phyloP scores from a whole-genome alignment of 2,329 filamentous ascomycete species.

The Aureobasidium lini region DNA sequence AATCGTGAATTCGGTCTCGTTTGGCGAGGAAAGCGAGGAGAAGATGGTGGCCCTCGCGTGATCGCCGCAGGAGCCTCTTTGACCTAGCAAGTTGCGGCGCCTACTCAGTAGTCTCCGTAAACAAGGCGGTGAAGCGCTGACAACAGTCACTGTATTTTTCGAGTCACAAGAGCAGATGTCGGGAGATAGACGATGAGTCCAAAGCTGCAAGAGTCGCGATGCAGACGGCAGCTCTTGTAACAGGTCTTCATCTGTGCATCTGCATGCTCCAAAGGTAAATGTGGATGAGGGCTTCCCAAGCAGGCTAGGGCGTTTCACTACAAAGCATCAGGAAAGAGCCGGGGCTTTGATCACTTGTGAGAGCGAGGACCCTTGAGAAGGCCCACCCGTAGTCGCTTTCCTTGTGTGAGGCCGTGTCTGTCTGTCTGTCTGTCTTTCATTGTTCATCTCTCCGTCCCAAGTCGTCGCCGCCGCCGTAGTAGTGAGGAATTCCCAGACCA shows the following conservation, averaged over 20 bases:
- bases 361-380: constrained; percentile 3
- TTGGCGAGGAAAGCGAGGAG: constrained; percentile 6
- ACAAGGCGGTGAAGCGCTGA: neutral
- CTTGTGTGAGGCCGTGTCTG: neutral
- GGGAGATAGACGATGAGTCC: neutral
- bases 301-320: neutral
- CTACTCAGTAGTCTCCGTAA: neutral
- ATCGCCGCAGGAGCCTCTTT: neutral
- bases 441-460: constrained; percentile 1
- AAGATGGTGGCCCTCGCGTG: neutral
- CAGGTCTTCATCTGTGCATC: neutral
- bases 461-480: neutral
- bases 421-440: constrained; percentile 4
- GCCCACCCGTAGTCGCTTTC: neutral
- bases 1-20: neutral
- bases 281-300: neutral
- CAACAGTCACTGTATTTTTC: neutral
- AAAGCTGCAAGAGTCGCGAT: neutral
- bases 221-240: neutral
- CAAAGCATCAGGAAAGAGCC: neutral
- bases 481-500: neutral
- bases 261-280: neutral
- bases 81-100: neutral
- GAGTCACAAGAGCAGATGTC: neutral
- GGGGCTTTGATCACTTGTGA: neutral